Percentiles rank a stretch among this genome's conserved stretches.
Conservation (phyloP, 1,284 basidiomycete genomes). For the Ustilago cynodontis region DNA sequence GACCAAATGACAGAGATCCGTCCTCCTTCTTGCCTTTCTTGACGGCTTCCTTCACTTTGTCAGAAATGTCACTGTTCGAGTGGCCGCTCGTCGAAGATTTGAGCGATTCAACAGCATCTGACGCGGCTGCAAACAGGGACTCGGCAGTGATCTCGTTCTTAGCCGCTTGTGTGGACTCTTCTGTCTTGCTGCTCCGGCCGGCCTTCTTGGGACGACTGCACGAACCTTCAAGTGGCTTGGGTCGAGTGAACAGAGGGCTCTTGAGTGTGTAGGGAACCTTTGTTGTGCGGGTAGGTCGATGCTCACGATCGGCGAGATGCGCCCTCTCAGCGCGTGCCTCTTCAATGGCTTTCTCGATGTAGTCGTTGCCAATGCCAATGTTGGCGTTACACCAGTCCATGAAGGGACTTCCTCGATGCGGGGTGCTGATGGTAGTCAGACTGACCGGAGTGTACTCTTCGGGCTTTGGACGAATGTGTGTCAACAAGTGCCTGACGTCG, state of each 20-base stretch:
- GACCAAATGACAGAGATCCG: slow-evolving; percentile 41
- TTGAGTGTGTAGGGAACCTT: slow-evolving; percentile 64
- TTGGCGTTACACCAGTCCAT: slow-evolving; percentile 92
- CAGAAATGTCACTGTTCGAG: slow-evolving; percentile 13
- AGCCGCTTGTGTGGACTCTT: slow-evolving; percentile 11
- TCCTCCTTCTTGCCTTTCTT: slow-evolving; percentile 33
- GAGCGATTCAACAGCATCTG: slow-evolving; percentile 17
- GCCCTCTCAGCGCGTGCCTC: slow-evolving; percentile 49
- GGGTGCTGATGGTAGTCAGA: slow-evolving; percentile 90
- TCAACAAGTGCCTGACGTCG: slow-evolving; percentile 81
- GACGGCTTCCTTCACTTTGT: slow-evolving; percentile 40
- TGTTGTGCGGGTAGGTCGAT: slow-evolving; percentile 19
- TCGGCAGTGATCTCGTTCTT: slow-evolving; percentile 20
- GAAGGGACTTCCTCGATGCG: slow-evolving; percentile 95
- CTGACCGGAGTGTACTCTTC: slow-evolving; percentile 86
- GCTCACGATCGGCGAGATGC: slow-evolving; percentile 29
- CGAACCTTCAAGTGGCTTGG: slow-evolving; percentile 43
- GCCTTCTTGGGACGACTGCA: slow-evolving; percentile 28
- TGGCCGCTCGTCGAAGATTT: neutral
- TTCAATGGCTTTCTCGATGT: slow-evolving; percentile 61
- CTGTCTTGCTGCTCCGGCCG: slow-evolving; percentile 6
- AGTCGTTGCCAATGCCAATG: slow-evolving; percentile 67
- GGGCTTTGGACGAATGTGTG: slow-evolving; percentile 79
- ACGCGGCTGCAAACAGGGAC: slow-evolving; percentile 29
- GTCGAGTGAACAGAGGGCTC: slow-evolving; percentile 61